Percentiles rank a stretch among this genome's conserved stretches.
phyloP scores from a whole-genome alignment of 257 asterid species.

The Nyctanthes arbortristis region DNA sequence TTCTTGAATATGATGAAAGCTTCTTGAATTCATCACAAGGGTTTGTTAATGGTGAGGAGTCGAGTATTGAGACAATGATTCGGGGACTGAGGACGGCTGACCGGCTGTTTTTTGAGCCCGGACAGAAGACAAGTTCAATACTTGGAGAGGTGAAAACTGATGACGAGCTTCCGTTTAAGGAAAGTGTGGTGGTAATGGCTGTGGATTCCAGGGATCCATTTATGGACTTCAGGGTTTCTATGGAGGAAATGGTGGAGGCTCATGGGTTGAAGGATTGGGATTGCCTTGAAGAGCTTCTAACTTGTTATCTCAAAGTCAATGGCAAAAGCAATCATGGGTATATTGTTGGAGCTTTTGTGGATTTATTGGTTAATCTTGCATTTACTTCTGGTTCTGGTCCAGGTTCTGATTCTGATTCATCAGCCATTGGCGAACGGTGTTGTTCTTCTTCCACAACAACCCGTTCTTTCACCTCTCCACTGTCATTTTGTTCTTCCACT shows the following conservation, averaged over 20 bases:
- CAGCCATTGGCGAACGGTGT: conserved; percentile 28
- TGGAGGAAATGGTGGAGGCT: conserved; percentile 65
- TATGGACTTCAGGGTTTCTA: conserved; percentile 51
- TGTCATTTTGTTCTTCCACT: conserved; percentile 43
- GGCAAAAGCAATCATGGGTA: conserved; percentile 41
- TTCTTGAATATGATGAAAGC: conserved; percentile 14
- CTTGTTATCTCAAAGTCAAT: conserved; percentile 51
- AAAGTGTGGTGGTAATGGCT: conserved; percentile 27
- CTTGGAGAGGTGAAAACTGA: conserved; percentile 33
- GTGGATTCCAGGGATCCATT: conserved; percentile 49
- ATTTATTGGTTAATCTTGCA: conserved; percentile 37
- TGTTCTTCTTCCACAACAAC: conserved; percentile 32
- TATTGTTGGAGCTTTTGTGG: conserved; percentile 58
- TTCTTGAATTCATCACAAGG: conserved; percentile 11
- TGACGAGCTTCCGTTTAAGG: conserved; percentile 24
- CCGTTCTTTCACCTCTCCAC: conserved; percentile 46
- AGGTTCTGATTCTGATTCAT: neutral
- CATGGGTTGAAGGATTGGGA: conserved; percentile 47
- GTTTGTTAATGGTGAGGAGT: conserved; percentile 21
- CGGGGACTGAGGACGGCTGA: conserved; percentile 37
- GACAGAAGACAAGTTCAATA: conserved; percentile 47
- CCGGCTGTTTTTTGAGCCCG: conserved; percentile 55
- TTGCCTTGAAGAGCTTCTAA: conserved; percentile 43
- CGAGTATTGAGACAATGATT: conserved; percentile 31
- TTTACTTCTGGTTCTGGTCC: neutral